Conservation (phyloP, 257 asterid genomes). For the Lithospermum erythrorhizon region DNA sequence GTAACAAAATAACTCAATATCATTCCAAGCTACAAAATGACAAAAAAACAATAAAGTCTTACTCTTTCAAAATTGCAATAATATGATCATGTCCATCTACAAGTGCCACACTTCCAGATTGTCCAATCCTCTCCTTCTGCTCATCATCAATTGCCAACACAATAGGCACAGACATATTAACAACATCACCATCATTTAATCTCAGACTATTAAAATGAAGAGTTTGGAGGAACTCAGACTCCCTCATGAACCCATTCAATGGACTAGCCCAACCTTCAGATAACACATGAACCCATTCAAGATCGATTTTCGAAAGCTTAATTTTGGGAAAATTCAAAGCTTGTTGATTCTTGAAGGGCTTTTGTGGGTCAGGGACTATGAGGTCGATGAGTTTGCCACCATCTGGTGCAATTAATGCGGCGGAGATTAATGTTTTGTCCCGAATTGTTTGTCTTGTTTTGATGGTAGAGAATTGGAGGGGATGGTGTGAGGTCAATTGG, state of each 20-base stretch:
- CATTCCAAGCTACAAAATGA: not conserved
- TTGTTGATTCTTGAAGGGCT: conserved; percentile 20
- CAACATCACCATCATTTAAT: conserved; percentile 52
- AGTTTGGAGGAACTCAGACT: conserved; percentile 96
- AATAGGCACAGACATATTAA: conserved; percentile 93
- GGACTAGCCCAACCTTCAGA: conserved; percentile 99
- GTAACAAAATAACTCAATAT: no score
- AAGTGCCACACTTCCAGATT: conserved; percentile 55
- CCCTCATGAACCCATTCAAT: conserved; percentile 84
- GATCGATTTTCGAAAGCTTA: conserved; percentile 57
- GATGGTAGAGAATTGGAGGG: conserved; percentile 15
- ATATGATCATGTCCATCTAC: conserved; percentile 34
- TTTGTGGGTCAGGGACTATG: conserved; percentile 40
- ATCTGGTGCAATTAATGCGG: conserved; percentile 67
- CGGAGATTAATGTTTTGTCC: conserved; percentile 18
- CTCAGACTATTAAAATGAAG: conserved; percentile 92
- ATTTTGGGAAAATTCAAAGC: conserved; percentile 51
- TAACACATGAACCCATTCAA: conserved; percentile 93
- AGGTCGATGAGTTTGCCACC: conserved; percentile 80
- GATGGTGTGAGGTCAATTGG: conserved; percentile 25
- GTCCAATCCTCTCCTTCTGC: conserved; percentile 48
- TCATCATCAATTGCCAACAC: conserved; percentile 81
- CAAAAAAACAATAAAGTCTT: conserved; percentile 18
- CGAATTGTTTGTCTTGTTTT: conserved; percentile 23
- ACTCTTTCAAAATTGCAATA: conserved; percentile 68